Evolutionary conservation across 2,329 filamentous ascomycete genomes (phyloP).

Genomic region (Didymella glomerata): DNA sequence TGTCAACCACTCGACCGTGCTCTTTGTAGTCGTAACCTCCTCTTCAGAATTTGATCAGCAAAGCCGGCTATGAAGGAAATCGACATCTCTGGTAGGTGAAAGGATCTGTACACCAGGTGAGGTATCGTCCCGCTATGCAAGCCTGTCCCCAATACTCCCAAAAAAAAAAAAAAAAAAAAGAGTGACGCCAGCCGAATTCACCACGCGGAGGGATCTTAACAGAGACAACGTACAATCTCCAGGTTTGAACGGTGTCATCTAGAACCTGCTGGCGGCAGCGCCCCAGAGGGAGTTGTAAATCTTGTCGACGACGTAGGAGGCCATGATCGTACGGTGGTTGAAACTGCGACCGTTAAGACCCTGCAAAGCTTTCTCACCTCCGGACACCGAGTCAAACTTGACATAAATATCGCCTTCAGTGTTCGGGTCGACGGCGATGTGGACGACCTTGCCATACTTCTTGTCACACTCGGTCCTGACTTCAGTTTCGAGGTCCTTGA

Average conservation of each 20-base stretch:
- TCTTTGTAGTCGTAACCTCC: background rate
- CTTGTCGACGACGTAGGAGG: conserved; percentile 94
- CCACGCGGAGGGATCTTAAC: conserved; percentile 16
- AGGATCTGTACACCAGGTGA: conserved; percentile 17
- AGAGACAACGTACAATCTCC: conserved; percentile 28
- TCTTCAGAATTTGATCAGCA: background rate
- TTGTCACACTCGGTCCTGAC: conserved; percentile 90
- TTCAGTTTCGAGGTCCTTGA: conserved; percentile 93
- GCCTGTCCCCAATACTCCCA: conserved; percentile 1
- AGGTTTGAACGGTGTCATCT: conserved; percentile 11
- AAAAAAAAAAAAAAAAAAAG: conserved; percentile 2
- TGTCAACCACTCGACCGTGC: conserved; percentile 19
- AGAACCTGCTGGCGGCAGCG: conserved; percentile 42
- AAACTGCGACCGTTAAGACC: conserved; percentile 97
- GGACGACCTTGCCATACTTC: conserved; percentile 97
- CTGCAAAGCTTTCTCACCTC: conserved; percentile 96
- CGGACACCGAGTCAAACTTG: conserved; percentile 95
- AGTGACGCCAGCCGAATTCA: conserved; percentile 11
- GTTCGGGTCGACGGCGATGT: conserved; percentile 93
- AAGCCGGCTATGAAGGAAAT: background rate
- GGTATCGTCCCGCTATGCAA: conserved; percentile 2
- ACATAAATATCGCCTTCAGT: conserved; percentile 96
- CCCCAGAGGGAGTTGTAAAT: conserved; percentile 92
- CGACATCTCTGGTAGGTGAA: background rate
- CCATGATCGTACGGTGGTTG: conserved; percentile 89